Evolutionary conservation across 768 basidiomycete species (phyloP).

Genomic region (Psilocybe cyanescens): DNA sequence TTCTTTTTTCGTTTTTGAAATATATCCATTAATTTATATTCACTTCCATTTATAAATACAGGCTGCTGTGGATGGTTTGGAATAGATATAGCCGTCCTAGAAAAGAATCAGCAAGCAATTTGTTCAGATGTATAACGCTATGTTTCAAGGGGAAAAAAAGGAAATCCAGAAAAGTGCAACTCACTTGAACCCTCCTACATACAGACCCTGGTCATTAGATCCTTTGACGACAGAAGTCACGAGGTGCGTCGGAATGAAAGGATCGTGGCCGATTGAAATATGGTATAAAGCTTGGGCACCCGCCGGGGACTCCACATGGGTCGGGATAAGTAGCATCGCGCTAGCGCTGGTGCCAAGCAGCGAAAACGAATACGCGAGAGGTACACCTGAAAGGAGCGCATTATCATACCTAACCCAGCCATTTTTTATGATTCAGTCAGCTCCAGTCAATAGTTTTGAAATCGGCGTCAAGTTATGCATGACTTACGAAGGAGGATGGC

Average conservation of each 20-base stretch:
- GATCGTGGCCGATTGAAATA: slow-evolving; percentile 5
- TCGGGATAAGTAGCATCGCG: slow-evolving; percentile 6
- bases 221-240: slow-evolving; percentile 4
- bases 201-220: slow-evolving; percentile 2
- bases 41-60: slow-evolving; percentile 4
- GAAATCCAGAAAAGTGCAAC: neutral
- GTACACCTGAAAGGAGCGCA: neutral
- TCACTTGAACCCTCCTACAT: slow-evolving; percentile 7
- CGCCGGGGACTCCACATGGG: neutral
- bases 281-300: neutral
- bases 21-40: slow-evolving; percentile 4
- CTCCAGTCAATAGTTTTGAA: too few relatives aligned
- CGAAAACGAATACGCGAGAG: slow-evolving; percentile 4
- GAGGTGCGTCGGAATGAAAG: slow-evolving; percentile 4
- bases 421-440: neutral
- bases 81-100: slow-evolving; percentile 1
- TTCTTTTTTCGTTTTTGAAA: slow-evolving; percentile 1
- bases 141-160: too few relatives aligned
- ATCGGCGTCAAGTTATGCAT: neutral
- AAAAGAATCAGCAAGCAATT: neutral
- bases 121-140: too few relatives aligned
- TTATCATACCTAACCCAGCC: neutral
- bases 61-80: slow-evolving; percentile 3
- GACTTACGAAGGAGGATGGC: slow-evolving; percentile 1
- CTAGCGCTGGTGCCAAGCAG: neutral